Evolutionary conservation across 805 yeast species (phyloP).

Genomic region (Kuraishia cidri): DNA sequence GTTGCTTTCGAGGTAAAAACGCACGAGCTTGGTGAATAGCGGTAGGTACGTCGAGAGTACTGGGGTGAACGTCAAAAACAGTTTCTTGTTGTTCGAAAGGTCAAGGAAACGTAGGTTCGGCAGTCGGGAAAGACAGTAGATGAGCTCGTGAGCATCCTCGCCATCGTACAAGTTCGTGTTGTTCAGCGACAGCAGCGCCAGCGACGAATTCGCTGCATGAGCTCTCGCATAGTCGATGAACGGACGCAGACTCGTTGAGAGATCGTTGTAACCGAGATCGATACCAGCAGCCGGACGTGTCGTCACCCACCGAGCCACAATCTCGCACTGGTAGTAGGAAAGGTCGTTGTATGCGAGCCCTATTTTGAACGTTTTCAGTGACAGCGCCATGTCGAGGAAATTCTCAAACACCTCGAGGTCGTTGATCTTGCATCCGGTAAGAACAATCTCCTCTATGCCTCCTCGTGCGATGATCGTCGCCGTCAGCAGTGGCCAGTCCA

Average conservation of each 20-base stretch:
- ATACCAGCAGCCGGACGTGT: conserved; percentile 60
- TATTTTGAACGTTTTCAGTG: conserved; percentile 45
- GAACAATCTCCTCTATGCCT: conserved; percentile 70
- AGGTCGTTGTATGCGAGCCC: conserved; percentile 77
- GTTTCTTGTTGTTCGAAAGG: conserved; percentile 55
- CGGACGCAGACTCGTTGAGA: conserved; percentile 29
- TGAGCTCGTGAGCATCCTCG: conserved; percentile 38
- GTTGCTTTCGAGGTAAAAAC: conserved; percentile 69
- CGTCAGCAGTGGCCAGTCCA: conserved; percentile 77
- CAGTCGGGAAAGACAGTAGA: conserved; percentile 39
- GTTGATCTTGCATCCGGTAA: conserved; percentile 67
- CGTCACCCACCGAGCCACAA: conserved; percentile 51
- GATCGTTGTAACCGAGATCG: conserved; percentile 79
- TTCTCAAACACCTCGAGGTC: conserved; percentile 46
- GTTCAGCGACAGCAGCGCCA: conserved; percentile 52
- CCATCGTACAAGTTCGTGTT: conserved; percentile 49
- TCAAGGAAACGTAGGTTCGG: conserved; percentile 66
- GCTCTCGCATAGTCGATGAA: conserved; percentile 22
- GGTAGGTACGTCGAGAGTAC: conserved; percentile 61
- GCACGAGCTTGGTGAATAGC: conserved; percentile 47
- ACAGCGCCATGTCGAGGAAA: conserved; percentile 47
- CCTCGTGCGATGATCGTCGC: conserved; percentile 61
- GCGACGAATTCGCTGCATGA: conserved; percentile 11
- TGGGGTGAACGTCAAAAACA: conserved; percentile 56
- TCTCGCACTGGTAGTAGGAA: conserved; percentile 44